Evolutionary conservation across 345 rosid species (phyloP).

Genomic region (Limnanthes douglasii): DNA sequence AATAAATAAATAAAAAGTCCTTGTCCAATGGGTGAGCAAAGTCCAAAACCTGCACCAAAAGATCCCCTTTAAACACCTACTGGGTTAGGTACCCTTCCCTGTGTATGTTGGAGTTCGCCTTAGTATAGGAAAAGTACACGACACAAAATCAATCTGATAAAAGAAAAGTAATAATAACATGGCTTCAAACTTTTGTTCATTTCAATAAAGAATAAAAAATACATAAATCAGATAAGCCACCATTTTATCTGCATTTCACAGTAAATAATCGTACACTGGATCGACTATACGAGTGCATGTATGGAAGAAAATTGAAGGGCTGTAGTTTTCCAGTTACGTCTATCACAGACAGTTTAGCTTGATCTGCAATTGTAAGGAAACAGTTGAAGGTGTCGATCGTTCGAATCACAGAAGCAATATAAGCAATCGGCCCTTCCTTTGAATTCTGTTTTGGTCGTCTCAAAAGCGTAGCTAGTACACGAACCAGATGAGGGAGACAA

Average conservation of each 20-base stretch:
- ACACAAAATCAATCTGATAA: too few relatives aligned
- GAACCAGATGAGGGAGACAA: slow-evolving; percentile 60
- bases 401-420: slow-evolving; percentile 67
- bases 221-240: too few relatives aligned
- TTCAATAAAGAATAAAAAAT: too few relatives aligned
- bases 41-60: too few relatives aligned
- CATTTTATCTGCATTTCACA: slow-evolving; percentile 24
- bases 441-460: slow-evolving; percentile 10
- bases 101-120: too few relatives aligned
- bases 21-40: too few relatives aligned
- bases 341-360: slow-evolving; percentile 26
- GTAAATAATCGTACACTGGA: slow-evolving; percentile 33
- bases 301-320: slow-evolving; percentile 45
- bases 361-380: slow-evolving; percentile 33
- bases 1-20: too few relatives aligned
- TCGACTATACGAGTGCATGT: slow-evolving; percentile 44
- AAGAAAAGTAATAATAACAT: too few relatives aligned
- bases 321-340: slow-evolving; percentile 31
- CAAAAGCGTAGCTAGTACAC: slow-evolving; percentile 38
- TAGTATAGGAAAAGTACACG: too few relatives aligned
- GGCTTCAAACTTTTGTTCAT: too few relatives aligned
- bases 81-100: too few relatives aligned
- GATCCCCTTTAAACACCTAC: too few relatives aligned
- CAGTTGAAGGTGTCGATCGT: slow-evolving; percentile 39
- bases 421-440: slow-evolving; percentile 23